Evolutionary conservation across 2,329 filamentous ascomycete genomes (phyloP).

Genomic region (Pleurostoma richardsiae): DNA sequence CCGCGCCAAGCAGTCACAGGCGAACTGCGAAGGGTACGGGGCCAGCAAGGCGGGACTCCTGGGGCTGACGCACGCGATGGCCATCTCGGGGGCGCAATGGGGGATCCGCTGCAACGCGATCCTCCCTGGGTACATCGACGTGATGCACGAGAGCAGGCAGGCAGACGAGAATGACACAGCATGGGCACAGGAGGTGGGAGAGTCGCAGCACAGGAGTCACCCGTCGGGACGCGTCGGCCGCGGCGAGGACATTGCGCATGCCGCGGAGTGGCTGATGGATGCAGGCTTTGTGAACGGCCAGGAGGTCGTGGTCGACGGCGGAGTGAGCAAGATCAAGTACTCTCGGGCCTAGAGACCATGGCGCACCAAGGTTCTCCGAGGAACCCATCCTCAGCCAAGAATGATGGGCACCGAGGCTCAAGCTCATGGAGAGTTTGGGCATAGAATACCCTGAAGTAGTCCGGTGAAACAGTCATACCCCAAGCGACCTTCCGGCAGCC

Average conservation of each 20-base stretch:
- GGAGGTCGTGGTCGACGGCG: conserved; percentile 20
- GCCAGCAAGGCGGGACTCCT: conserved; percentile 28
- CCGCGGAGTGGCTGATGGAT: conserved; percentile 27
- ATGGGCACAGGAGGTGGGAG: conserved; percentile 25
- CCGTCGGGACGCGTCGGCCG: conserved; percentile 36
- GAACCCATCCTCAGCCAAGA: too few species aligned
- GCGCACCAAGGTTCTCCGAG: too few species aligned
- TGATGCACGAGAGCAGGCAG: conserved; percentile 36
- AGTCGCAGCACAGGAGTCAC: conserved; percentile 34
- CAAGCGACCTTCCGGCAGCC: too few species aligned
- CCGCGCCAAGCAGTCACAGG: conserved; percentile 36
- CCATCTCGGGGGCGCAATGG: conserved; percentile 22
- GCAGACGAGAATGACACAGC: conserved; percentile 33
- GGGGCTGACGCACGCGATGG: conserved; percentile 29
- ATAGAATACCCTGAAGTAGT: too few species aligned
- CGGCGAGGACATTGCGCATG: conserved; percentile 38
- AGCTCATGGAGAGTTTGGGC: too few species aligned
- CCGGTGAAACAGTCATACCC: too few species aligned
- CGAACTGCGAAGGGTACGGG: conserved; percentile 44
- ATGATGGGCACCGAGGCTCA: too few species aligned
- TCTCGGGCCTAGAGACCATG: not conserved
- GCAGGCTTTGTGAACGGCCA: conserved; percentile 22
- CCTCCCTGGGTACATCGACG: conserved; percentile 39
- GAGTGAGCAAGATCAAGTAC: conserved; percentile 18
- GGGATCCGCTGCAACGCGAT: conserved; percentile 32